Conservation (phyloP, 345 rosid species). For the Mercurialis annua region DNA sequence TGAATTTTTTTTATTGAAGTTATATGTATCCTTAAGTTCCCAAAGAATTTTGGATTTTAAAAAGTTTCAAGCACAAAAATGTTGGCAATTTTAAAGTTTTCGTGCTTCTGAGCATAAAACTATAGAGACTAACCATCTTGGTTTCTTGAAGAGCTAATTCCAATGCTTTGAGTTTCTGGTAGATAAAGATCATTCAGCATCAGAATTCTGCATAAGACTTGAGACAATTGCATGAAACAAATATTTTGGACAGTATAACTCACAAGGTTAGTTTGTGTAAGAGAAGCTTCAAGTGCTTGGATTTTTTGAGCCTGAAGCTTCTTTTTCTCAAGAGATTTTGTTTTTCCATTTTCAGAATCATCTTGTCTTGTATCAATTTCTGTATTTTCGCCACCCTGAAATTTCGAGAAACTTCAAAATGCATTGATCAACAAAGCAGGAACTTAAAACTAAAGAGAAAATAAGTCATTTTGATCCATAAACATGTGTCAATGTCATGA, state of each 20-base stretch:
- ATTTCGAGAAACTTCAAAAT: not conserved
- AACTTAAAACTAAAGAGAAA: not conserved
- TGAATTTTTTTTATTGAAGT: too few species aligned
- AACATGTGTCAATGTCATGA: too few species aligned
- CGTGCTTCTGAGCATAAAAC: too few species aligned
- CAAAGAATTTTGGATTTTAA: too few species aligned
- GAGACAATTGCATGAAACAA: not conserved
- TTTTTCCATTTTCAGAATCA: slow-evolving; percentile 4
- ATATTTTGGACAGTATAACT: not conserved
- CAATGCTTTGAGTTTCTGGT: slow-evolving; percentile 36
- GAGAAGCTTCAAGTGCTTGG: slow-evolving; percentile 39
- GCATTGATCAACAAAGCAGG: not conserved
- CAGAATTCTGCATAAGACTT: not conserved
- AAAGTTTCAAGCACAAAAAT: too few species aligned
- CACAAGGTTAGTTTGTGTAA: slow-evolving; percentile 17
- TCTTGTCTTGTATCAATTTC: not conserved
- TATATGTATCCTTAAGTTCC: too few species aligned
- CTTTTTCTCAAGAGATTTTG: not conserved
- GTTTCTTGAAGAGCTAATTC: slow-evolving; percentile 42
- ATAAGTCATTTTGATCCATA: too few species aligned
- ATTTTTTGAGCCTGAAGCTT: slow-evolving; percentile 24
- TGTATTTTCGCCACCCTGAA: slow-evolving; percentile 19
- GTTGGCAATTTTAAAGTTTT: too few species aligned
- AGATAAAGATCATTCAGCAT: not conserved
- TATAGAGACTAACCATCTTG: slow-evolving; percentile 36